phyloP scores from a whole-genome alignment of 2,329 filamentous ascomycete species.

The Fusarium pseudocircinatum region DNA sequence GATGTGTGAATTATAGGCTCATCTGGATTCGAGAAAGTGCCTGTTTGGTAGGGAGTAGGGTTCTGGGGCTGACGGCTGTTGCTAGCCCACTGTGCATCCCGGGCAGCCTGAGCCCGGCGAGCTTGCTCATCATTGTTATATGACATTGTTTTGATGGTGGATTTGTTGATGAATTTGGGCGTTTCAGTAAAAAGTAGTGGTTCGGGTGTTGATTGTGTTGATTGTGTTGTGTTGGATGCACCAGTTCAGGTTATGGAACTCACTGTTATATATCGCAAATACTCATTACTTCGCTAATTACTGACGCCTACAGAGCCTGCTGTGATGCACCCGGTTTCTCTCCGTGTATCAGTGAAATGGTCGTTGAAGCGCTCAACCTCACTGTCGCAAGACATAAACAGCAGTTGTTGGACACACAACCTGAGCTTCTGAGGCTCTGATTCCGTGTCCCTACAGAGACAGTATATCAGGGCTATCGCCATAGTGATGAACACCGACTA shows the following conservation, averaged over 20 bases:
- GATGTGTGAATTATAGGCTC: neutral
- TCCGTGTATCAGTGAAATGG: too few species aligned
- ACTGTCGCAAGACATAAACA: neutral
- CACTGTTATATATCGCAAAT: neutral
- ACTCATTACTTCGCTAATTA: too few species aligned
- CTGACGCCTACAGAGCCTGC: neutral
- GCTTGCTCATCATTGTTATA: neutral
- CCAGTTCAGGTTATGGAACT: neutral
- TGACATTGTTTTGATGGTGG: neutral
- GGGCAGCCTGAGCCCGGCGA: neutral
- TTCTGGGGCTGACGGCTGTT: neutral
- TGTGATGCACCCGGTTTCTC: neutral
- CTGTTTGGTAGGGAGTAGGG: neutral
- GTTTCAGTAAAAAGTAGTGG: neutral
- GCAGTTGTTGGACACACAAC: neutral
- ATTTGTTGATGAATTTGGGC: fast-evolving
- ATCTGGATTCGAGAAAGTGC: neutral
- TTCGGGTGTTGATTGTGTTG: too few species aligned
- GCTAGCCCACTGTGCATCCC: too few species aligned
- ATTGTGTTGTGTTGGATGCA: neutral
- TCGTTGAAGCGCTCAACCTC: neutral
- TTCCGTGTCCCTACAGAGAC: neutral
- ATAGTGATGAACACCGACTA: neutral
- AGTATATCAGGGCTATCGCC: fast-evolving
- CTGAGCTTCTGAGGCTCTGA: neutral